These are phyloP conservation scores for Aspergillus sp. DNA, from an alignment of 2,329 filamentous ascomycete species.

Conservation along the genomic window DNA sequence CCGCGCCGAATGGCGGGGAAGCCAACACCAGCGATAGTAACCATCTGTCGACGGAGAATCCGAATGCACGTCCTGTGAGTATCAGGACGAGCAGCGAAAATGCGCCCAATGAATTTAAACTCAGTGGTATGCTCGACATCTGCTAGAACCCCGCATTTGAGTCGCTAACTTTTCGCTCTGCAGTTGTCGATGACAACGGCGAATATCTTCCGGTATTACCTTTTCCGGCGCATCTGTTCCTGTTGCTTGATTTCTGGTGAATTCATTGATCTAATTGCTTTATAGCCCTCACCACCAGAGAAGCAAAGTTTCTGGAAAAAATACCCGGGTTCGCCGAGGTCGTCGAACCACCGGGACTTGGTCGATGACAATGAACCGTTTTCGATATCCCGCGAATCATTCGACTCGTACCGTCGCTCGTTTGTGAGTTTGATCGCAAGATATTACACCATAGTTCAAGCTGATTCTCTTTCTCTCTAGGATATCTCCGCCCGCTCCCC, in stretches of 20 bases:
- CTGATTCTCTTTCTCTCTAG: slow-evolving; percentile 41
- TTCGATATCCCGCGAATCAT: slow-evolving; percentile 91
- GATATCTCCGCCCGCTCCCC: slow-evolving; percentile 88
- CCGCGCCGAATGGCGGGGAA: slow-evolving; percentile 33
- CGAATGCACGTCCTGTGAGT: slow-evolving; percentile 47
- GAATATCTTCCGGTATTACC: slow-evolving; percentile 80
- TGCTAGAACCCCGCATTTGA: not conserved
- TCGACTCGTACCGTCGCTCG: slow-evolving; percentile 91
- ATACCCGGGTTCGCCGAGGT: slow-evolving; percentile 44
- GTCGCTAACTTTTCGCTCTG: slow-evolving; percentile 17
- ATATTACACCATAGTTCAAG: not conserved
- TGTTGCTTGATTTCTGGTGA: too few relatives aligned
- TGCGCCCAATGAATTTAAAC: slow-evolving; percentile 70
- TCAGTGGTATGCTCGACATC: slow-evolving; percentile 60
- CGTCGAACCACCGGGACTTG: slow-evolving; percentile 58
- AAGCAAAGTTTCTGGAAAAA: slow-evolving; percentile 73
- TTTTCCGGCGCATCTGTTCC: not conserved
- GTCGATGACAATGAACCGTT: slow-evolving; percentile 86
- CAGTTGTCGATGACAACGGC: slow-evolving; percentile 93
- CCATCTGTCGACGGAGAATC: slow-evolving; percentile 41
- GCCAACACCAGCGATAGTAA: slow-evolving; percentile 51
- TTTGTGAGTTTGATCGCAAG: slow-evolving; percentile 62
- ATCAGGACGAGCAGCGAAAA: slow-evolving; percentile 60
- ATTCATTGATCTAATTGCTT: slow-evolving; percentile 1
- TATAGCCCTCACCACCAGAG: slow-evolving; percentile 80